A percentile compares a stretch with the other conserved stretches of the same genome.
Evolutionary conservation across 306 rosid species (phyloP).

Genomic region (Quercus aquifolioides): DNA sequence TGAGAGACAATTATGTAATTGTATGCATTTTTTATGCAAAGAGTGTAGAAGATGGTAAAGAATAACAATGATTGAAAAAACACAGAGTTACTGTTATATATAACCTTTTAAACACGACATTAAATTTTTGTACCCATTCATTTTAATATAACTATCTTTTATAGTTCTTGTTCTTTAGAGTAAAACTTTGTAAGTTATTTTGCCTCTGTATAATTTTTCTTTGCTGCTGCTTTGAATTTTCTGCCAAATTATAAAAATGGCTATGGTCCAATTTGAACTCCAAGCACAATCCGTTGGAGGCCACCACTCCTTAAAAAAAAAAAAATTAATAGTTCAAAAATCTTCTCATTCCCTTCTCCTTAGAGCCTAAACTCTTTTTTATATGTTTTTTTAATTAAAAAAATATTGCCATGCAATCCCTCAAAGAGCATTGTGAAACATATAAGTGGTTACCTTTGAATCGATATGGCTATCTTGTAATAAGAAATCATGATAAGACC

Average conservation of each 20-base stretch:
- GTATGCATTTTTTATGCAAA: not conserved
- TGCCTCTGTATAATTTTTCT: not conserved
- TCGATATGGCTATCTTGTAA: too few species aligned
- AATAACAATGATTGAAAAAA: not conserved
- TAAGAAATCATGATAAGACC: too few species aligned
- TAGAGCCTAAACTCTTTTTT: too few species aligned
- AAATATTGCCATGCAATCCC: too few species aligned
- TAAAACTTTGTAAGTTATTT: not conserved
- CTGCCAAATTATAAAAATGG: not conserved
- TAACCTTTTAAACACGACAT: not conserved
- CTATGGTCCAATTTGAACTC: not conserved
- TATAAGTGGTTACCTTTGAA: too few species aligned
- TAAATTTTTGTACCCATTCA: not conserved
- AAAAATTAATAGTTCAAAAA: too few species aligned
- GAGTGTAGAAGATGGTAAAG: not conserved
- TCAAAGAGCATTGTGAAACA: too few species aligned
- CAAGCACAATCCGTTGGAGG: too few species aligned
- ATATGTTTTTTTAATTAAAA: too few species aligned
- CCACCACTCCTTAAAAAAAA: too few species aligned
- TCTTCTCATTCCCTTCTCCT: too few species aligned
- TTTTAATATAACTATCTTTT: not conserved
- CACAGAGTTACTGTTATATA: not conserved
- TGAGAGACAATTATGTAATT: not conserved
- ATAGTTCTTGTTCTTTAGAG: not conserved
- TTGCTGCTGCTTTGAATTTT: too few species aligned